These are phyloP conservation scores for Aspergillus sp. DNA, from an alignment of 2,329 filamentous ascomycete species.

Conservation along the genomic window DNA sequence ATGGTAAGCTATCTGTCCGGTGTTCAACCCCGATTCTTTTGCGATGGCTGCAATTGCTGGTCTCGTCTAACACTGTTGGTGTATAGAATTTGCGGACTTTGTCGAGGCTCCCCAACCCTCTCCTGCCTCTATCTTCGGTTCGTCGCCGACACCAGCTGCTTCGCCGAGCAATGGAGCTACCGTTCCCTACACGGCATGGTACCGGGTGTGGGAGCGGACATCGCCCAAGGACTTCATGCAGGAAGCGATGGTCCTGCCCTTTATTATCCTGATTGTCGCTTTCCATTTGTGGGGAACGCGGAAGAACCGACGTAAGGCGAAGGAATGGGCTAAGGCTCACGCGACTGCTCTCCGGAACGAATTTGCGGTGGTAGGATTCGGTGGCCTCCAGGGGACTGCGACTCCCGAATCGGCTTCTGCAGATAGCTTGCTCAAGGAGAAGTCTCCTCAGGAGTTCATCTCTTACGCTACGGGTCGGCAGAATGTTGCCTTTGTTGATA, in stretches of 20 bases:
- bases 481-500: conserved; percentile 85
- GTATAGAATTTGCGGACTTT: conserved; percentile 86
- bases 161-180: conserved; percentile 28
- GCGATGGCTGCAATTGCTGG: background rate
- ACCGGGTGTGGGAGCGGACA: conserved; percentile 89
- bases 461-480: conserved; percentile 86
- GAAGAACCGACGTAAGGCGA: conserved; percentile 72
- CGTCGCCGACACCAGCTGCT: conserved; percentile 40
- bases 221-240: conserved; percentile 75
- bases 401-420: conserved; percentile 40
- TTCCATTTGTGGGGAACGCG: conserved; percentile 76
- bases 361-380: conserved; percentile 81
- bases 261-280: conserved; percentile 66
- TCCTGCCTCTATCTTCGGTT: conserved; percentile 42
- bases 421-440: conserved; percentile 69
- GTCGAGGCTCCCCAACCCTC: conserved; percentile 66
- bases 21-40: background rate
- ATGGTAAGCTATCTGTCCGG: conserved; percentile 23
- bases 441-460: conserved; percentile 75
- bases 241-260: conserved; percentile 72
- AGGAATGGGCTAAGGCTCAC: conserved; percentile 71
- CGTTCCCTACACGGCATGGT: conserved; percentile 86
- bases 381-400: conserved; percentile 43
- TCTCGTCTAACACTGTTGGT: background rate
- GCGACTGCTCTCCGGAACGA: conserved; percentile 66